Base-by-base conservation (phyloP, 441 rosid species). In the Euphorbia celastroides region DNA sequence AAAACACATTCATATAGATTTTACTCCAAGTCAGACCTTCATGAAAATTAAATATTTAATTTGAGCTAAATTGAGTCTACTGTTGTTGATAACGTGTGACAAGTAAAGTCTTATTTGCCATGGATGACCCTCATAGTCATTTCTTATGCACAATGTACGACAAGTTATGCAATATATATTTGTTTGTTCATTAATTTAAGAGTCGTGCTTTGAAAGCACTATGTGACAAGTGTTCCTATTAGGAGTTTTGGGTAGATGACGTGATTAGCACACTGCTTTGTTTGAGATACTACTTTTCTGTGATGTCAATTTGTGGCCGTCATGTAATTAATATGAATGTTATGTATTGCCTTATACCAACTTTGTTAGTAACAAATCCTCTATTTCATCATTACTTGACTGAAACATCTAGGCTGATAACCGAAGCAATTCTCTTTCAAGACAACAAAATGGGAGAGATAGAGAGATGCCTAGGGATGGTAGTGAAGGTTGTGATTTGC, bases 361-460 rank as follows among this genome's bases (percentile, higher is more conserved):
- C 32, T 73, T 50, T 27, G 26, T 69, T 57, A 52, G 57, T 52
- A 22, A 20, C 46, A 23, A 6, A 23, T 50, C 1, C 23, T 28
- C 17, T 14, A 22, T 54, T 46, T 17, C 28, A 36, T 69, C 23
- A 12, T 23, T 44, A 54, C 27, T 54, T 58, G 32, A 48, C 63
- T 76, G 50, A n/a, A 58, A 41, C 26, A 62, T 65, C 22, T 55
- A 86, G 92, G 81, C 78, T 44, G 92, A 81, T 65, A 73, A 76
- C 60, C 77, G 87, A 66, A 71, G 55, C 59, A 80, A 46, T 70
- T 36, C 62, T 9, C 68, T 69, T 13, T 64, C 66, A 22, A 80
- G 86, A 77, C 87, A 71, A 71, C 69, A 77, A 26, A 19, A 70
- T 74, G 83, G 79, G 65, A 86, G 80, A 74, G 82, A 78, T 66